A percentile compares a stretch with the other conserved stretches of the same genome.
Evolutionary conservation across 1,139 yeast species (phyloP).

Genomic region (Lodderomyces metapsilosis): DNA sequence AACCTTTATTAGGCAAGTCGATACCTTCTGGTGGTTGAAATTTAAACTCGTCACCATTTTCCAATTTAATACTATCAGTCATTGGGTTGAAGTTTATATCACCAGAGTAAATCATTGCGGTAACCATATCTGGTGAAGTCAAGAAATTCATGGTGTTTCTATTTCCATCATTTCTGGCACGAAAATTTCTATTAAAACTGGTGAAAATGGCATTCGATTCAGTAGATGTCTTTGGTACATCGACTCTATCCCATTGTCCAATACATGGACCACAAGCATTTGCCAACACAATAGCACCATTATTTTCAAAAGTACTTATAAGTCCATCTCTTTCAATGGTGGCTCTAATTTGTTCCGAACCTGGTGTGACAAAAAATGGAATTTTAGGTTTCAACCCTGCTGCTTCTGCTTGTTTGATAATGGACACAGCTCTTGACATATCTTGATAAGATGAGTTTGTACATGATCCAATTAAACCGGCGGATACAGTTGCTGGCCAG

Average conservation of each 20-base stretch:
- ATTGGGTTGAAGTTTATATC: constrained; percentile 86
- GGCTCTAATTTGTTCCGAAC: constrained; percentile 98
- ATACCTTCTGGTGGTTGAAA: constrained; percentile 79
- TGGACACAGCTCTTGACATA: constrained; percentile 90
- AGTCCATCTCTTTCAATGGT: constrained; percentile 95
- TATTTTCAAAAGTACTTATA: constrained; percentile 71
- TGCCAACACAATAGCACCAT: constrained; percentile 89
- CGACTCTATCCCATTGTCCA: constrained; percentile 94
- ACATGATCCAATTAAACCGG: constrained; percentile 96
- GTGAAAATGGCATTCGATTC: constrained; percentile 85
- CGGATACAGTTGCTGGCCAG: constrained; percentile 82
- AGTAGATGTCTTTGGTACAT: constrained; percentile 61
- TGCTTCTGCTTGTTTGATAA: constrained; percentile 78
- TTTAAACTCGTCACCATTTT: constrained; percentile 67
- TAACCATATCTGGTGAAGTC: constrained; percentile 95
- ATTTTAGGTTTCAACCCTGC: constrained; percentile 90
- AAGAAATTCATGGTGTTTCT: constrained; percentile 95
- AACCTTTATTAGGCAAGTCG: constrained; percentile 80
- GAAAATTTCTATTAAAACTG: constrained; percentile 93
- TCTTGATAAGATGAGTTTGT: constrained; percentile 97
- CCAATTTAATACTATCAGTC: constrained; percentile 66
- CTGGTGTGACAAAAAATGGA: constrained; percentile 94
- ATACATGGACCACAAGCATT: constrained; percentile 99
- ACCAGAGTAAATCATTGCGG: constrained; percentile 95
- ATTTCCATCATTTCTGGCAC: constrained; percentile 97